These are phyloP conservation scores for Geranomyces variabilis DNA, from an alignment of 192 early-diverging fungal genomes.

Conservation along the genomic window DNA sequence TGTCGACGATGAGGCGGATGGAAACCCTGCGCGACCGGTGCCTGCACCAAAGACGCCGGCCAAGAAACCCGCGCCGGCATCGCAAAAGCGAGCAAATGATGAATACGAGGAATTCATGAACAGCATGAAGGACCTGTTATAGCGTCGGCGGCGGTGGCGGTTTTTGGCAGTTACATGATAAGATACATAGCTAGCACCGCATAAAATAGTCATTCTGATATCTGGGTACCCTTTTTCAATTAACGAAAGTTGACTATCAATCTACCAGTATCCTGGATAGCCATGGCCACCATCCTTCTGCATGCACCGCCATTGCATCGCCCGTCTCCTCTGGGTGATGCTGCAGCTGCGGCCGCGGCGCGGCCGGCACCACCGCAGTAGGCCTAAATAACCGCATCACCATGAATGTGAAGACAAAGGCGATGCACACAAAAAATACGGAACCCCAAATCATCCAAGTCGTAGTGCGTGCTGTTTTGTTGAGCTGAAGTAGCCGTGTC, in stretches of 20 bases:
- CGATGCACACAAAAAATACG: slow-evolving; percentile 27
- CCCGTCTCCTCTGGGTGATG: too few species aligned
- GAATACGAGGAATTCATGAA: slow-evolving; percentile 70
- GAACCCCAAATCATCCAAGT: slow-evolving; percentile 34
- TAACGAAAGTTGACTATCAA: too few species aligned
- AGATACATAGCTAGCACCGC: too few species aligned
- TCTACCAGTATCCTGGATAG: too few species aligned
- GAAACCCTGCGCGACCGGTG: not conserved
- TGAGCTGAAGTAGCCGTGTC: slow-evolving; percentile 12
- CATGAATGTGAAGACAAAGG: slow-evolving; percentile 30
- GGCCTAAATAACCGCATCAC: slow-evolving; percentile 32
- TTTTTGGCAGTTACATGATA: too few species aligned
- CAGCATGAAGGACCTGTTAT: slow-evolving; percentile 47
- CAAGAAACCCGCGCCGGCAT: not conserved
- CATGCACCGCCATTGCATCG: too few species aligned
- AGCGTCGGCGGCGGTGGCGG: not conserved
- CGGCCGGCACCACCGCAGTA: not conserved
- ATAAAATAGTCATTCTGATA: too few species aligned
- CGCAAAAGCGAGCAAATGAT: slow-evolving; percentile 48
- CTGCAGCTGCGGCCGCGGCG: too few species aligned
- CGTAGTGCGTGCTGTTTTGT: slow-evolving; percentile 24
- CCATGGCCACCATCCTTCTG: too few species aligned
- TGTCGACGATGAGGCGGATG: slow-evolving; percentile 42
- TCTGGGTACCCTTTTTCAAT: too few species aligned
- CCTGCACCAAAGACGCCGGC: not conserved